Base-by-base conservation (phyloP, 805 yeast genomes). In the Starmerella potacharoeniae region DNA sequence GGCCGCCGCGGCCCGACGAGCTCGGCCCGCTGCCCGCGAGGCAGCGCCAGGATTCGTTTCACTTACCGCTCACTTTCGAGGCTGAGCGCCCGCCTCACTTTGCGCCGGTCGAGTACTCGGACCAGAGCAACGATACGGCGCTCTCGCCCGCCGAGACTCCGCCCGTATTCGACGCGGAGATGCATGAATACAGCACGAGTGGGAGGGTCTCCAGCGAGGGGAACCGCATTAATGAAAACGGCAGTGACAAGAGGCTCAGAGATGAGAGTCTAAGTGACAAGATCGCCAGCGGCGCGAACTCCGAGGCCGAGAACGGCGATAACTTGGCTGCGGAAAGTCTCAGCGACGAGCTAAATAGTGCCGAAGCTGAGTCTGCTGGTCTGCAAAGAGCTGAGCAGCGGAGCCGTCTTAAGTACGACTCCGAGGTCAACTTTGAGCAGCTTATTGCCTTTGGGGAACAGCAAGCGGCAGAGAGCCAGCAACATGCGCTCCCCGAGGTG, bases 1-100 rank as follows among this genome's bases (percentile, higher is more conserved):
- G 49, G 10, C 49, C 49, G 30, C 49, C 49, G 16, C 37, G 49
- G 5, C 8, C n/a, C 13, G 49, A 46, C 49, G 49, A 46, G 49
- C 49, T 46, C 16, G 49, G 49, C 30, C 49, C 49, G 30, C 31
- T 46, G n/a, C 49, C 49, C 10, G 11, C 36, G 30, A 46, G 16
- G 31, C 40, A 6, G 37, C 40, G 5, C 11, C 17, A 30, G 31
- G 14, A 40, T 3, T 40, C 49, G 17, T 46, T 46, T n/a, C 6
- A 9, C 1, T 29, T 46, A n/a, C 49, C 49, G 6, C 16, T 14
- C 11, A 46, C 40, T 5, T 46, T 46, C 16, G 31, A 33, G 40
- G 49, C 49, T 31, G 40, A 16, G 10, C 28, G 49, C 5, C 40
- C 49, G 9, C 30, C 16, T 3, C 49, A 46, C 40, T 46, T 46